Conservation (phyloP, 139 green algal species). For the Coelastrella sp. region DNA sequence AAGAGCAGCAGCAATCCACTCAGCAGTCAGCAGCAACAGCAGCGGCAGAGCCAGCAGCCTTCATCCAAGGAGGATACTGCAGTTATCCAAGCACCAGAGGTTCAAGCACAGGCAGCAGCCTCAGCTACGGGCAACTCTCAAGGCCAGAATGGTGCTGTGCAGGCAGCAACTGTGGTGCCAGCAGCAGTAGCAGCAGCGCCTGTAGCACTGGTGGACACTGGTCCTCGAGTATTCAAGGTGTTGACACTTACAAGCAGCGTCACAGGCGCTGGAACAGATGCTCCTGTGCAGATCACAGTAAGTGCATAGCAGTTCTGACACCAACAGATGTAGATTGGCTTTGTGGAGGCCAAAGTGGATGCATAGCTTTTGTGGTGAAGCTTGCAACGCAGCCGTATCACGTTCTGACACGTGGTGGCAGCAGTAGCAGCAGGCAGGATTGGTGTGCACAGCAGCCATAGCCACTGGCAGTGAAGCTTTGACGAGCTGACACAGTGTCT, state of each 20-base stretch:
- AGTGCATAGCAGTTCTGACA: not conserved
- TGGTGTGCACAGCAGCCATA: too few species aligned
- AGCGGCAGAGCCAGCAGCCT: not conserved
- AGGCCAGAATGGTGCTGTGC: not conserved
- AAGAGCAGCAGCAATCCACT: not conserved
- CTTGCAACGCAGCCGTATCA: too few species aligned
- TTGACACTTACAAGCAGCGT: slow-evolving; percentile 58
- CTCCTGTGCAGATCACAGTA: slow-evolving; percentile 57
- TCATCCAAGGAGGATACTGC: not conserved
- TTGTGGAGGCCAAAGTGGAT: not conserved
- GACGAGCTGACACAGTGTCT: too few species aligned
- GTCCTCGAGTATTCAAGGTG: slow-evolving; percentile 48
- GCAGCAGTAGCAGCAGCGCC: not conserved
- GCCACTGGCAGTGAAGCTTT: too few species aligned
- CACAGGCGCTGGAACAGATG: slow-evolving; percentile 66
- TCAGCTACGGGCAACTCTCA: not conserved
- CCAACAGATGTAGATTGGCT: not conserved
- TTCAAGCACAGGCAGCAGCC: not conserved
- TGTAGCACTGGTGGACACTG: not conserved
- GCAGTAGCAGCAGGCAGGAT: too few species aligned
- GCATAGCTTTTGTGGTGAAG: too few species aligned
- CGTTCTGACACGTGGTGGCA: too few species aligned
- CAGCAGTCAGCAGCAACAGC: not conserved
- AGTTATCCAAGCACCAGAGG: too few species aligned
- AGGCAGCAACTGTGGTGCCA: not conserved